Evolutionary conservation across 2,329 filamentous ascomycete genomes (phyloP).

Genomic region (Trichoderma aggressivum): DNA sequence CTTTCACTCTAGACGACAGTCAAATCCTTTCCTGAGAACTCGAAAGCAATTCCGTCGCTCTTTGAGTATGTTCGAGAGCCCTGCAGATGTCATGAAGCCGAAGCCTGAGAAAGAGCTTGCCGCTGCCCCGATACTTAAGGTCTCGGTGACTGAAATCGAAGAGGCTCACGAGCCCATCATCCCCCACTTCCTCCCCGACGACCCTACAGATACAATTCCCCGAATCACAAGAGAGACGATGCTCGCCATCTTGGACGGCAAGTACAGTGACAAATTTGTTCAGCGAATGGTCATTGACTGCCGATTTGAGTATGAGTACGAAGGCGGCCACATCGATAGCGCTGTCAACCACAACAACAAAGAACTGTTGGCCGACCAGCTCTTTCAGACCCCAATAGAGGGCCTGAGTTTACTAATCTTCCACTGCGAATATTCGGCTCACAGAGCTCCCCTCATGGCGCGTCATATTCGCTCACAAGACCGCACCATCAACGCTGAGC

Average conservation of each 20-base stretch:
- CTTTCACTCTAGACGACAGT: slow-evolving; percentile 67
- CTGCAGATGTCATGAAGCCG: slow-evolving; percentile 80
- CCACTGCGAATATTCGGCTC: slow-evolving; percentile 97
- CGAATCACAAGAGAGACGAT: slow-evolving; percentile 81
- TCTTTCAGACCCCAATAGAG: slow-evolving; percentile 67
- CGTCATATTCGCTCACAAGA: slow-evolving; percentile 89
- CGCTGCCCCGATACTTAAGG: slow-evolving; percentile 53
- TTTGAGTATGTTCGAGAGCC: slow-evolving; percentile 95
- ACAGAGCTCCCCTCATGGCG: slow-evolving; percentile 94
- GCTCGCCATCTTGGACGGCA: slow-evolving; percentile 81
- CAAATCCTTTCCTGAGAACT: slow-evolving; percentile 69
- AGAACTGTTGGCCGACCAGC: slow-evolving; percentile 72
- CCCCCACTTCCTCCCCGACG: slow-evolving; percentile 79
- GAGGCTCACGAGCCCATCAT: slow-evolving; percentile 69
- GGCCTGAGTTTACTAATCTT: slow-evolving; percentile 81
- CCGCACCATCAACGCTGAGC: slow-evolving; percentile 77
- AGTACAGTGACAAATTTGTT: slow-evolving; percentile 72
- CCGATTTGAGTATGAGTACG: slow-evolving; percentile 97
- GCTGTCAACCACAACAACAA: slow-evolving; percentile 98
- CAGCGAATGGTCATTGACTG: slow-evolving; percentile 90
- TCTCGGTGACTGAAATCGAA: slow-evolving; percentile 81
- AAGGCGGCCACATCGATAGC: slow-evolving; percentile 89
- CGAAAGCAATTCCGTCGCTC: slow-evolving; percentile 89
- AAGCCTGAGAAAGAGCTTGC: slow-evolving; percentile 58
- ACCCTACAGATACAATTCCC: slow-evolving; percentile 80